Evolutionary conservation across 129 eudicot genomes (phyloP).

Genomic region (Tanacetum coccineum): DNA sequence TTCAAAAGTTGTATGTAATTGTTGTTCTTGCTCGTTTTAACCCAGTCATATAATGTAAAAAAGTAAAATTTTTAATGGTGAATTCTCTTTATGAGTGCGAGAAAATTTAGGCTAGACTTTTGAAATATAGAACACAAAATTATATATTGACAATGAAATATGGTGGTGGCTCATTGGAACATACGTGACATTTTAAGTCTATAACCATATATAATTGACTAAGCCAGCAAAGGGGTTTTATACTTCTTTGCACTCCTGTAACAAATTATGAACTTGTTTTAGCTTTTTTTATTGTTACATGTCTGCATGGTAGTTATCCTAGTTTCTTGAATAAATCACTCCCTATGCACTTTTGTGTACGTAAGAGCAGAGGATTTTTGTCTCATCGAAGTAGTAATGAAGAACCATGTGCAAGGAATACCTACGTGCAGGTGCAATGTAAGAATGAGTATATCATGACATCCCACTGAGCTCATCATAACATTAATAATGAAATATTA

Average conservation of each 20-base stretch:
- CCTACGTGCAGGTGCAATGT: too few relatives aligned
- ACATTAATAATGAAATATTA: too few relatives aligned
- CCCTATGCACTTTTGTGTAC: too few relatives aligned
- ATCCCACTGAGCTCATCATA: too few relatives aligned
- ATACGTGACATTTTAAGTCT: neutral
- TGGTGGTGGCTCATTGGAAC: conserved; percentile 2
- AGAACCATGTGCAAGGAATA: too few relatives aligned
- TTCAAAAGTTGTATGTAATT: neutral
- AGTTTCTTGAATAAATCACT: too few relatives aligned
- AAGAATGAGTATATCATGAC: too few relatives aligned
- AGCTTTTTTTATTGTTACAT: neutral
- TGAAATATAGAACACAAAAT: conserved; percentile 12
- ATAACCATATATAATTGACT: conserved; percentile 2
- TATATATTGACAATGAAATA: neutral
- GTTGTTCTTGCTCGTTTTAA: conserved; percentile 2
- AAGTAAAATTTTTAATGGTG: neutral
- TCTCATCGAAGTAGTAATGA: too few relatives aligned
- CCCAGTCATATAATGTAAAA: neutral
- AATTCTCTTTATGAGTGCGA: neutral
- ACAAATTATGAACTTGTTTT: neutral
- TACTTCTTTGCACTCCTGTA: too few relatives aligned
- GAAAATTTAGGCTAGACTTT: neutral
- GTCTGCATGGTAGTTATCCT: neutral
- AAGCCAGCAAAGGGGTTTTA: neutral
- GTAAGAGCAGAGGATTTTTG: too few relatives aligned